phyloP scores from a whole-genome alignment of 495 filamentous ascomycete species.

The Penicillium bovifimosum region DNA sequence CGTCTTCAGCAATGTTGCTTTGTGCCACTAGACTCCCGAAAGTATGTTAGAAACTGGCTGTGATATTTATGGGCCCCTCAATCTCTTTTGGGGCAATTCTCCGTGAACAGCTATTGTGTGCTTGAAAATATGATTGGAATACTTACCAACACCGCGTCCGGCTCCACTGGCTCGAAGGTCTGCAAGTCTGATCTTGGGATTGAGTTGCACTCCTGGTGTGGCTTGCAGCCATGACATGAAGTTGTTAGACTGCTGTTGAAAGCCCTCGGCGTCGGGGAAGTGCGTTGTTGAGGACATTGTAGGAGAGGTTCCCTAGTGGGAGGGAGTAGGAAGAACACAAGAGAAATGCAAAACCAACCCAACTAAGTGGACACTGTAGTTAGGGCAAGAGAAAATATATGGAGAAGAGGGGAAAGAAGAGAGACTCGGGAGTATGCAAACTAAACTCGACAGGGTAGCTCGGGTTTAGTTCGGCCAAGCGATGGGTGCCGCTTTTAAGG shows the following conservation, averaged over 20 bases:
- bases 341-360: neutral
- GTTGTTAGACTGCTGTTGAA: slow-evolving; percentile 41
- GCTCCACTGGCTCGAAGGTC: slow-evolving; percentile 48
- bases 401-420: slow-evolving; percentile 13
- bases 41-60: neutral
- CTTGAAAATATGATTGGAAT: slow-evolving; percentile 7
- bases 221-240: slow-evolving; percentile 53
- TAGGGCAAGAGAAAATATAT: slow-evolving; percentile 18
- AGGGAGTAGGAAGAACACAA: slow-evolving; percentile 2
- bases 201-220: slow-evolving; percentile 47
- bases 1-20: slow-evolving; percentile 52
- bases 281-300: slow-evolving; percentile 37
- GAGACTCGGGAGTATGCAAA: slow-evolving; percentile 11
- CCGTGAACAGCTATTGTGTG: slow-evolving; percentile 16
- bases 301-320: slow-evolving; percentile 4
- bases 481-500: slow-evolving; percentile 21
- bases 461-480: slow-evolving; percentile 22
- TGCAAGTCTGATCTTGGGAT: slow-evolving; percentile 48
- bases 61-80: neutral
- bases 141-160: slow-evolving; percentile 59
- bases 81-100: slow-evolving; percentile 7
- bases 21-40: slow-evolving; percentile 43
- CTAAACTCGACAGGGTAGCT: slow-evolving; percentile 9
- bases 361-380: neutral
- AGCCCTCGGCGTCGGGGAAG: slow-evolving; percentile 38